Base-by-base conservation (phyloP, 2,329 filamentous ascomycete species). In the Emergomyces africanus region DNA sequence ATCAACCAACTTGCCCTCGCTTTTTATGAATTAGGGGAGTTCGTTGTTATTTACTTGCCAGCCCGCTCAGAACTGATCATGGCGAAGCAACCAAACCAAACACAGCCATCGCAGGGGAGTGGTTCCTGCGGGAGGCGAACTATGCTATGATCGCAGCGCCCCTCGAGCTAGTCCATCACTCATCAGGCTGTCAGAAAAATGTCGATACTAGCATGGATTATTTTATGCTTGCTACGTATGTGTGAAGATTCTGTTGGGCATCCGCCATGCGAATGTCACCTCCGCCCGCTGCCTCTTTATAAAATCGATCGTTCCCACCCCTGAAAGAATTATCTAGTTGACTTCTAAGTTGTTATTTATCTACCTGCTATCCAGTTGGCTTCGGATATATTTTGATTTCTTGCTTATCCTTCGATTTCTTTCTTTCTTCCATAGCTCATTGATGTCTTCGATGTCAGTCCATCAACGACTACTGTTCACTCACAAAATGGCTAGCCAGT, bases 71-170 rank as follows among this genome's bases (percentile, higher is more conserved):
- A 51, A 25, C 23, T n/a, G 15, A 42, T 41, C 39, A 55, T 42
- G 53, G 53, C 53, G 53, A 30, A 55, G 53, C 53, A n/a, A n/a
- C n/a, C n/a, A n/a, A 55, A 20, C 53, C 15, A 39, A 54, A 41
- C 53, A 54, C 53, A 42, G 53, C 53, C 53, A 54, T 54, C 18
- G 35, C 5, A 54, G n/a, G 50, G 28, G 12, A 39, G 35, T 12
- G 46, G 23, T 15, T 8, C 10, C 18, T 10, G 46, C 46, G n/a
- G 14, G 46, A 20, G 49, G 15, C 18, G 6, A 23, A 3, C 30
- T n/a, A 28, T 25, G 23, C 53, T 42, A 42, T 12, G 53, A 54
- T 54, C 53, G 37, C 35, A 33, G n/a, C 35, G 37, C 51, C 51
- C 42, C 51, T 20, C 12, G 51, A 41, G 14, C 20, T 39, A 54